phyloP scores from a whole-genome alignment of 1,284 basidiomycete genomes.

The Serendipita sp. region DNA sequence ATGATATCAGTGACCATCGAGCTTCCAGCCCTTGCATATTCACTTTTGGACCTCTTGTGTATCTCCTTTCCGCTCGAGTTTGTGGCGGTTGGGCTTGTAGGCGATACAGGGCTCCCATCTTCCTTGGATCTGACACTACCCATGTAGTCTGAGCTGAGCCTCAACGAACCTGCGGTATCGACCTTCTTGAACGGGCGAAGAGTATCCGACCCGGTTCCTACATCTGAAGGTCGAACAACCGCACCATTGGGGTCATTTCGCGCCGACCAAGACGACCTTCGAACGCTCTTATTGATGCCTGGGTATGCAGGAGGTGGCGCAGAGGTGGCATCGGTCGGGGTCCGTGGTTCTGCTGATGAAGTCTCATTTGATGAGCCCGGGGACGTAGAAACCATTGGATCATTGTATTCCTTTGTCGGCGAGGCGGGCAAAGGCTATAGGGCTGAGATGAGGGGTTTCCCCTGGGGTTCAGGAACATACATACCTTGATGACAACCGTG shows the following conservation, averaged over 20 bases:
- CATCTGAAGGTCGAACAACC: constrained; percentile 61
- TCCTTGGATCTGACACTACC: constrained; percentile 50
- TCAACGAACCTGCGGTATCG: constrained; percentile 63
- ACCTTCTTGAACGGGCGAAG: constrained; percentile 87
- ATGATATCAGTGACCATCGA: constrained; percentile 69
- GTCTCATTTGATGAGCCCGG: not conserved
- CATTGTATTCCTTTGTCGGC: not conserved
- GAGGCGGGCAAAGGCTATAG: not conserved
- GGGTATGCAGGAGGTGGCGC: constrained; percentile 50
- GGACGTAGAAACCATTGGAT: not conserved
- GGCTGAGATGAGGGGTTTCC: not conserved
- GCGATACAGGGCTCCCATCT: constrained; percentile 20
- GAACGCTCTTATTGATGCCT: constrained; percentile 11
- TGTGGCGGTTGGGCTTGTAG: constrained; percentile 28
- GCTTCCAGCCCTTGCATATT: constrained; percentile 50
- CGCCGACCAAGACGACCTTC: constrained; percentile 57
- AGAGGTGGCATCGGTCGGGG: constrained; percentile 14
- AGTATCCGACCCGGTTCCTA: constrained; percentile 71
- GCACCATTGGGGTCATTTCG: constrained; percentile 59
- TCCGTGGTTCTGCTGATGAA: constrained; percentile 7
- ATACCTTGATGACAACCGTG: constrained; percentile 49
- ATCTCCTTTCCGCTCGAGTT: constrained; percentile 22
- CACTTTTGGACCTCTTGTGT: constrained; percentile 35
- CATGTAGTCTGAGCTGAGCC: constrained; percentile 67
- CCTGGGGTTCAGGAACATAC: constrained; percentile 22